Base-by-base conservation (phyloP, 768 basidiomycete genomes). In the Agaricus blazei region DNA sequence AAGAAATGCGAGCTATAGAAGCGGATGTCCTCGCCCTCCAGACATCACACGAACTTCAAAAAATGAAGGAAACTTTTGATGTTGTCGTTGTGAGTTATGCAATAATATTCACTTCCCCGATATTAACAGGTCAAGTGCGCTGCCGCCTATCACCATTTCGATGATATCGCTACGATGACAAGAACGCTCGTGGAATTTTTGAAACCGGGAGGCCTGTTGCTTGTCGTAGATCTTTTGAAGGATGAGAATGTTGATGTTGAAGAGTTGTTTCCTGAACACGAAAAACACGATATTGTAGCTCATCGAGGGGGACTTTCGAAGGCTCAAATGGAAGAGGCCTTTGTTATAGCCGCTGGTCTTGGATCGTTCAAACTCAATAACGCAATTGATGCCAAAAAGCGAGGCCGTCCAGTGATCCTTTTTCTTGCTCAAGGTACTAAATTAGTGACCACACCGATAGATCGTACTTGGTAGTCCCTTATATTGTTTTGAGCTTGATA, bases 1-100 rank as follows among this genome's bases (percentile, higher is more conserved):
- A 87, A 49, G 84, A 88, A 62, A 87, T 90, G 84, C 73, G 72
- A 9, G 85, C 85, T 1, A 65, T 88, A 29, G 77, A 82, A 56
- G 67, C 65, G 0, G 77, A 78, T 46, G 26, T 62, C 24, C 36
- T 57, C n/a, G 11, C 6, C 26, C 24, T 46, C 26, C 24, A 46
- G 41, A 75, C 78, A 58, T 77, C 77, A 5, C 65, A 63, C 41
- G 74, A 73, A 24, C 71, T 67, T 2, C 79, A 82, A 59, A 71
- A 87, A 7, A 74, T 74, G 12, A 80, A 76, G 4, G 65, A 67
- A 52, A 77, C 75, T 51, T 92, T 90, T 59, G 88, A 93, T 64
- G 75, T 88, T 40, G 71, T 88, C 55, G 78, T 85, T 6, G 90
- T 91, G 64, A 63, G 87, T 62, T 9, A 34, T 34, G 3, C 11